phyloP scores from a whole-genome alignment of 2,329 filamentous ascomycete species.

The Pezicula rhizophila region DNA sequence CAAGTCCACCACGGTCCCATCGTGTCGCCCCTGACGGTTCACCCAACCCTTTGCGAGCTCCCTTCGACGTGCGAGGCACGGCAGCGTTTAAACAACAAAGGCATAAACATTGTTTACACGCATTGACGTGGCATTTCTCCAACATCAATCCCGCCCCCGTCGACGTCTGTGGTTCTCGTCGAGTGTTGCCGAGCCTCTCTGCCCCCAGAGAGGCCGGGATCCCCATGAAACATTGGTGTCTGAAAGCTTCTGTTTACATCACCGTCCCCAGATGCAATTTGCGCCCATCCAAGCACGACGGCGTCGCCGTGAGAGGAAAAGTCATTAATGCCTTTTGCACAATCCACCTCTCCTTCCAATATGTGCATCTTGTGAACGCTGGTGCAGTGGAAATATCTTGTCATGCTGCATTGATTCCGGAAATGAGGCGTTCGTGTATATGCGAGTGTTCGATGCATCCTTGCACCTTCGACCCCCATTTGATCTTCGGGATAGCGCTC shows the following conservation, averaged over 20 bases:
- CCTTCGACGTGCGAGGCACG: not conserved
- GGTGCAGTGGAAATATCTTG: not conserved
- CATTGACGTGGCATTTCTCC: constrained; percentile 19
- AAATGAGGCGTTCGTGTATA: constrained; percentile 30
- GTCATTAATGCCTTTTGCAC: no score
- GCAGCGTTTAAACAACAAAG: constrained; percentile 11
- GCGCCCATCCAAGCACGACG: not conserved
- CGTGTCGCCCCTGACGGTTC: not conserved
- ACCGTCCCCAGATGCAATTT: not conserved
- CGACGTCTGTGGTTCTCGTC: no score
- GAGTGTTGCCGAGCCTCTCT: not conserved
- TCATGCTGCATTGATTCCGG: constrained; percentile 27
- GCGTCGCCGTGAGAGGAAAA: no score
- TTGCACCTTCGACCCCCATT: constrained; percentile 8
- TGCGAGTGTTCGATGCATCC: constrained; percentile 11
- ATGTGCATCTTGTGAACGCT: not conserved
- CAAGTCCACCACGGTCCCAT: constrained; percentile 1
- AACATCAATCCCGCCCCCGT: constrained; percentile 5
- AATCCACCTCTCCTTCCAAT: not conserved
- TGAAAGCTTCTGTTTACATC: not conserved
- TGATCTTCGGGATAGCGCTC: constrained; percentile 2
- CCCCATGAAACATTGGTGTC: not conserved
- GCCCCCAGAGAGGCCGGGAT: not conserved
- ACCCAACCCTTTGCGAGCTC: not conserved
- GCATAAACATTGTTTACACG: constrained; percentile 23